Conservation (phyloP, 164 flowering plant species). For the Saururus chinensis region DNA sequence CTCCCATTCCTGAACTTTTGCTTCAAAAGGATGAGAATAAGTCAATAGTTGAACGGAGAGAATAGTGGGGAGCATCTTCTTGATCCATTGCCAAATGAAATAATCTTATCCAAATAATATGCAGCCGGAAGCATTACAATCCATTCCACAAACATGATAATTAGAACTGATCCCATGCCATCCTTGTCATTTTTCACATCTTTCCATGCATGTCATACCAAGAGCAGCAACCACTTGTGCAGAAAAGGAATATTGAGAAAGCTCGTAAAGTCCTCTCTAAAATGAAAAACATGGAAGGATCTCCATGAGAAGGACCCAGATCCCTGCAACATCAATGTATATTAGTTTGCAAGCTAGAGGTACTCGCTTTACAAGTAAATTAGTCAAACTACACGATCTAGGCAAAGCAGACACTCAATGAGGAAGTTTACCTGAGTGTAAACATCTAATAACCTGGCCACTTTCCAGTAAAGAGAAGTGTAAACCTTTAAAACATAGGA, state of each 20-base stretch:
- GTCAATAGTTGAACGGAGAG: slow-evolving; percentile 28
- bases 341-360: background rate
- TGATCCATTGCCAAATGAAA: slow-evolving; percentile 37
- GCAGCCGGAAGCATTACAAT: slow-evolving; percentile 33
- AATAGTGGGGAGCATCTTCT: slow-evolving; percentile 35
- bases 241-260: slow-evolving; percentile 35
- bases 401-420: too few relatives aligned
- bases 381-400: too few relatives aligned
- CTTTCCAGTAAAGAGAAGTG: too few relatives aligned
- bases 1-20: slow-evolving; percentile 26
- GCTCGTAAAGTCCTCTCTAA: slow-evolving; percentile 67
- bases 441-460: too few relatives aligned
- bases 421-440: too few relatives aligned
- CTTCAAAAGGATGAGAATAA: slow-evolving; percentile 21
- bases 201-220: slow-evolving; percentile 69
- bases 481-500: too few relatives aligned
- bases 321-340: background rate
- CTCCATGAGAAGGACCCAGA: slow-evolving; percentile 32
- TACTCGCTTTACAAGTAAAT: too few relatives aligned
- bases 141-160: slow-evolving; percentile 48
- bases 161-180: slow-evolving; percentile 54
- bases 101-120: too few relatives aligned
- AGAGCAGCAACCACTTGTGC: slow-evolving; percentile 38
- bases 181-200: slow-evolving; percentile 37
- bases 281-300: slow-evolving; percentile 63